Base-by-base conservation (phyloP, 2,329 filamentous ascomycete genomes). In the Xylariaceae sp. region DNA sequence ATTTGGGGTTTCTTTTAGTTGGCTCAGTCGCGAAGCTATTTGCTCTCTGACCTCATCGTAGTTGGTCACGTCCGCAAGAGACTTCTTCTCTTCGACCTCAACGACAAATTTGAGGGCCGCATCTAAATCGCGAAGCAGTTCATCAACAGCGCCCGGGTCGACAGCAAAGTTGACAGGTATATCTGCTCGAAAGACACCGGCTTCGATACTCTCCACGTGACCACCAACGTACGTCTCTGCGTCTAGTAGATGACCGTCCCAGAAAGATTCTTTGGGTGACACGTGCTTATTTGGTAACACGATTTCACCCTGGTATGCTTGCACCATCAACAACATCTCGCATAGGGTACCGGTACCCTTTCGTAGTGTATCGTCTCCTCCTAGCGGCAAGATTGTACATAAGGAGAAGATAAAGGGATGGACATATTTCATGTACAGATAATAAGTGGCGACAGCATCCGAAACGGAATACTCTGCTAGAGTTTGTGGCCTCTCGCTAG, bases 361-460 rank as follows among this genome's bases (percentile, higher is more conserved):
- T 55, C 93, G 82, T 58, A 97, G 67, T 2, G 91, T 88, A 62
- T 97, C 93, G 60, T 98, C 92, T 25, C 91, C 89, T 36, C 88
- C 89, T 1, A 98, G 76, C 0, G 93, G 93, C 64, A 98, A 76
- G 70, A 98, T 96, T 1, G 91, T 98, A 69, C 93, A 98, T 0
- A 98, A 74, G 1, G 94, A 97, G 76, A 98, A 98, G 65, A 98
- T 93, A 73, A 98, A 98, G 3, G 93, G 93, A 65, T 98, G 93
- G n/a, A 98, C 88, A 66, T 98, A 98, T 84, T 98, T 98, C 94
- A 98, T 98, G 76, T 98, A 98, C 51, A 98, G 73, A 63, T 98
- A 98, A 65, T 98, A 98, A 0, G 93, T 98, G 19, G 93, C 93
- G 40, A 98, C 93, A 8, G 94, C 94, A 75, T 98, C 94, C 60